Evolutionary conservation across 768 basidiomycete genomes (phyloP), one percentile per base, ranked within the genome.

Genomic region (Podaxis carcinomalis): DNA sequence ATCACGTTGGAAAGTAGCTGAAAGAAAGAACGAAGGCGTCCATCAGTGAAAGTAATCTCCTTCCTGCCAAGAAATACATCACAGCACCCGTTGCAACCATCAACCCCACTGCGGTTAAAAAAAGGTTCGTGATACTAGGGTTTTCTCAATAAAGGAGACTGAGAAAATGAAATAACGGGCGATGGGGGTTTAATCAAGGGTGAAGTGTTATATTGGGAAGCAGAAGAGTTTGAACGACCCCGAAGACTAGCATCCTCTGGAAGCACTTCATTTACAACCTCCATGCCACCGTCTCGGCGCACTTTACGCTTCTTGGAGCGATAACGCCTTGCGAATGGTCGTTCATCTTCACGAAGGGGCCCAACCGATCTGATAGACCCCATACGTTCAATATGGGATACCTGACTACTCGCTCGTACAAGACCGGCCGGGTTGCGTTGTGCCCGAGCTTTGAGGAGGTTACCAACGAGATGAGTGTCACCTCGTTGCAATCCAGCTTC

Each of bases 381-480:
- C 28, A 13, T 55, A 39, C 59, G 59, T 54, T 61, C 59, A 36
- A 61, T 61, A 4, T 50, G 59, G 14, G 59, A 61, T 39, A 61
- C 52, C 44, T 49, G 52, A 25, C 59, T 61, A 21, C 21, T 14
- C 9, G 42, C 35, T 39, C 52, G 59, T 25, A 61, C 44, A 25
- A 61, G 59, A 23, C 59, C 52, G 32, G 36, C 47, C n/a, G 59
- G 52, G 51, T 61, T 61, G 11, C 59, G 52, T 4, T 55, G 42
- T 5, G 59, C 59, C 11, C 59, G 52, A 11, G 59, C 59, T 61
- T 55, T 61, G 44, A 61, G 59, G 21, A 61, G 59, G 36, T 32
- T 61, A 28, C 59, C 59, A 32, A 61, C 59, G 9, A 61, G n/a
- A 28, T 36, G 16, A 7, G 59, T 61, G n/a, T 54, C 36, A 25